Base-by-base conservation (phyloP, 2,329 filamentous ascomycete species). In the Aspergillus sergii region DNA sequence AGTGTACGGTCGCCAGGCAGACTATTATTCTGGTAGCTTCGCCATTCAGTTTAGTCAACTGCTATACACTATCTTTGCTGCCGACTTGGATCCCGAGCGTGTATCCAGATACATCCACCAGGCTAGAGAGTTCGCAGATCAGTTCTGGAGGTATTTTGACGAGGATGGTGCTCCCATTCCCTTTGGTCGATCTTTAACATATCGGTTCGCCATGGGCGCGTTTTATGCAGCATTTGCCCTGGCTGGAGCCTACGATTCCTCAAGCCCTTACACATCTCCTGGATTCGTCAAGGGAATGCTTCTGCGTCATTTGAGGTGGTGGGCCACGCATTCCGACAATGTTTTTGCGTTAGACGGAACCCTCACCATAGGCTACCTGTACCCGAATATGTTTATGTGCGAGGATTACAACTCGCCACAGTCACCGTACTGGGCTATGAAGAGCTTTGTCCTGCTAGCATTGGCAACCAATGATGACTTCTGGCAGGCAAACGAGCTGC, bases 391-490 rank as follows among this genome's bases (percentile, higher is more conserved):
- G 81, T 86, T 82, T 66, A 79, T 86, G 78, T 76, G 77, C 41
- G 85, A 87, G 68, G 82, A 85, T 65, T 86, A 87, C 70, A 86
- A 86, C 68, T 86, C 84, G 1, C 83, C 84, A 0, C 84, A 86
- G 63, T 86, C 84, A 0, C 76, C 80, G 0, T 87, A 86, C 67
- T 86, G 84, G 85, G 81, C 79, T 9, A 71, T 86, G 26, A 86
- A 86, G 61, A 80, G 81, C 0, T 78, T 86, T 3, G 72, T 85
- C 0, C 78, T 77, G 0, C 70, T 84, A 0, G 76, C 73, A 0
- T 61, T 86, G 0, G 64, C 73, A 0, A 64, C 68, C 1, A 64
- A 70, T 0, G 74, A 84, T 54, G 68, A 74, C 0, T 86, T 87
- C 59, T 87, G 85, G 84, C 69, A 68, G 0, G 68, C 73, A 0